Percentiles rank a stretch among this genome's conserved stretches.
Conservation (phyloP, 345 rosid genomes). For the Hirschfeldia incana region DNA sequence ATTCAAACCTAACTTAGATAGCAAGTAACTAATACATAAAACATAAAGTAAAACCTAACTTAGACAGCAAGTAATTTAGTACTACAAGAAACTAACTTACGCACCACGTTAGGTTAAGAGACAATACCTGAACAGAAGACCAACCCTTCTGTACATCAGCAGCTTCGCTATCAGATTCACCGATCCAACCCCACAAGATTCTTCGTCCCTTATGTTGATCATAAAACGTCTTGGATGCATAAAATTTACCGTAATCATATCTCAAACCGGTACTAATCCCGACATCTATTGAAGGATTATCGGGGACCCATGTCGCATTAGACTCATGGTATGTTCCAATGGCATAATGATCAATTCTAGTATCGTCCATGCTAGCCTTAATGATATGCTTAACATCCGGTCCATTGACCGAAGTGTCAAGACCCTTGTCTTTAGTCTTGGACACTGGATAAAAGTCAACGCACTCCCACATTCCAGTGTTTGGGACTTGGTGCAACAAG, state of each 20-base stretch:
- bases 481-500: slow-evolving; percentile 60
- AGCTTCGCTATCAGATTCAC: slow-evolving; percentile 33
- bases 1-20: neutral
- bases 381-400: slow-evolving; percentile 33
- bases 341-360: slow-evolving; percentile 36
- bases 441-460: slow-evolving; percentile 40
- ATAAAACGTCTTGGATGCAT: slow-evolving; percentile 43
- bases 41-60: neutral
- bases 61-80: neutral
- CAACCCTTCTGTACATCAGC: slow-evolving; percentile 54
- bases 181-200: slow-evolving; percentile 42
- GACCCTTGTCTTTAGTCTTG: slow-evolving; percentile 15
- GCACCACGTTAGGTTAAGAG: neutral
- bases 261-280: slow-evolving; percentile 30
- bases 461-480: slow-evolving; percentile 91
- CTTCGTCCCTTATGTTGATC: slow-evolving; percentile 31
- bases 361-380: slow-evolving; percentile 42
- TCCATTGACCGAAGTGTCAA: slow-evolving; percentile 37
- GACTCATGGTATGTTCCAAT: slow-evolving; percentile 31
- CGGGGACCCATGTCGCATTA: slow-evolving; percentile 35
- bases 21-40: neutral
- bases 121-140: slow-evolving; percentile 64
- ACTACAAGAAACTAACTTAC: neutral
- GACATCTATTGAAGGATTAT: slow-evolving; percentile 30
- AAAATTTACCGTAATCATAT: slow-evolving; percentile 37